Evolutionary conservation across 1,139 yeast genomes (phyloP).

Genomic region (Sporopachydermia cereana): DNA sequence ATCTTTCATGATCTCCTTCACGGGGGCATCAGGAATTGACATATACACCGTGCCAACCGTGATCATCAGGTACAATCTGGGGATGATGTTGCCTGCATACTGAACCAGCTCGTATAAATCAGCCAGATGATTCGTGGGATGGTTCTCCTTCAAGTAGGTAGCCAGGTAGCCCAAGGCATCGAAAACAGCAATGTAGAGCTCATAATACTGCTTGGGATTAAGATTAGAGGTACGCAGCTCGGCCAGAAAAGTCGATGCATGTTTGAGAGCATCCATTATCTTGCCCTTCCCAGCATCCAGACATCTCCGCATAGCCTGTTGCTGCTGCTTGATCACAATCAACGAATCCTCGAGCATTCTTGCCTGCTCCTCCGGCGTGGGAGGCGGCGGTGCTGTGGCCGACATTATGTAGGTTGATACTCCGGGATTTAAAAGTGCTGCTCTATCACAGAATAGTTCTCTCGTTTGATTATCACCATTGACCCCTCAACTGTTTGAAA

Average conservation of each 20-base stretch:
- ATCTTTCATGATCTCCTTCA: slow-evolving; percentile 81
- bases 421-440: no score
- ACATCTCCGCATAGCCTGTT: slow-evolving; percentile 64
- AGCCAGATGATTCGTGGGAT: slow-evolving; percentile 67
- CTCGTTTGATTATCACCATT: no score
- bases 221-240: slow-evolving; percentile 70
- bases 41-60: slow-evolving; percentile 89
- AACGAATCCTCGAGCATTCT: slow-evolving; percentile 38
- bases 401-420: not conserved
- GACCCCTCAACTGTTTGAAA: no score
- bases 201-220: slow-evolving; percentile 90
- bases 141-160: slow-evolving; percentile 51
- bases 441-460: no score
- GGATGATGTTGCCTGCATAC: slow-evolving; percentile 87
- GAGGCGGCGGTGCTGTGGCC: slow-evolving; percentile 6
- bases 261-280: slow-evolving; percentile 80
- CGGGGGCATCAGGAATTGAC: slow-evolving; percentile 68
- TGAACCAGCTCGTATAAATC: slow-evolving; percentile 92
- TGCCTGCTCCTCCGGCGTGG: slow-evolving; percentile 14
- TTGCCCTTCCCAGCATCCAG: slow-evolving; percentile 48
- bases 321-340: slow-evolving; percentile 54
- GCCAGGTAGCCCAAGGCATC: slow-evolving; percentile 72
- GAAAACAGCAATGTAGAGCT: slow-evolving; percentile 72
- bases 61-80: slow-evolving; percentile 86
- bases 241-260: slow-evolving; percentile 70